A percentile compares a stretch with the other conserved stretches of the same genome.
phyloP scores from a whole-genome alignment of 345 rosid genomes.

The Populus deltoides region DNA sequence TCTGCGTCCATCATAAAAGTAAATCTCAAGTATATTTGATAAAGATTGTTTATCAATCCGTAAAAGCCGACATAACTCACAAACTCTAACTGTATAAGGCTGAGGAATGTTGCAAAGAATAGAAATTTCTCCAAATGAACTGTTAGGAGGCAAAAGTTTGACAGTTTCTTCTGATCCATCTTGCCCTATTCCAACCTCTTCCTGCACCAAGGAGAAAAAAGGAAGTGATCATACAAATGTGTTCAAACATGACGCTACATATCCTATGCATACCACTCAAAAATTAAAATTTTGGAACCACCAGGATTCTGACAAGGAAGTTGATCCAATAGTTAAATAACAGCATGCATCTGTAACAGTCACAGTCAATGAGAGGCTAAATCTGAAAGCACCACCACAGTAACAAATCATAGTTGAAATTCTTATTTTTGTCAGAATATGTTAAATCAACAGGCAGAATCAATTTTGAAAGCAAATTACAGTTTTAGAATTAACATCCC shows the following conservation, averaged over 20 bases:
- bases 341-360: not conserved
- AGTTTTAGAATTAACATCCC: not conserved
- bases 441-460: not conserved
- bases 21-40: constrained; percentile 77
- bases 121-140: constrained; percentile 85
- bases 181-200: constrained; percentile 57
- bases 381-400: not conserved
- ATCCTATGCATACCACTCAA: not conserved
- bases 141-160: constrained; percentile 52
- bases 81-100: constrained; percentile 78
- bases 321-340: not conserved
- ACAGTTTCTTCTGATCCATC: constrained; percentile 78
- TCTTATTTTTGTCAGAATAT: no score
- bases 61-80: constrained; percentile 70
- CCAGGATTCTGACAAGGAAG: not conserved
- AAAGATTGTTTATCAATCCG: constrained; percentile 88
- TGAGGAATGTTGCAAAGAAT: constrained; percentile 93
- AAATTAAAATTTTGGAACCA: not conserved
- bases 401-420: no score
- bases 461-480: not conserved
- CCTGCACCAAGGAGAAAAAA: constrained; percentile 37
- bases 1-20: constrained; percentile 81
- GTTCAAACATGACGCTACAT: constrained; percentile 2
- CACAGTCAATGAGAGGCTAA: not conserved
- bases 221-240: not conserved